phyloP scores from a whole-genome alignment of 306 rosid species.

The Sechiopsis laciniata region DNA sequence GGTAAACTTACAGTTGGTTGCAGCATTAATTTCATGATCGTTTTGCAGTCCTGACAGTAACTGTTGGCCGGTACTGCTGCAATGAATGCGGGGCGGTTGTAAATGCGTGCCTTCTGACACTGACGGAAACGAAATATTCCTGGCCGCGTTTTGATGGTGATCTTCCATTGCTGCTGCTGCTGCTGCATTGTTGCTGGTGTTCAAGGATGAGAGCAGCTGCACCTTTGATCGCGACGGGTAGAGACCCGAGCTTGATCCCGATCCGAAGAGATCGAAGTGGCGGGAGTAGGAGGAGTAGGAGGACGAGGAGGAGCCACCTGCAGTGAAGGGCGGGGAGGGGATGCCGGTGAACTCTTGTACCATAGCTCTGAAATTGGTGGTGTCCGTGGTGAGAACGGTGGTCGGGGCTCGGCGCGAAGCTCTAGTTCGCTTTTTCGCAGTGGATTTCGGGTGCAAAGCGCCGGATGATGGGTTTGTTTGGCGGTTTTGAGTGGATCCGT shows the following conservation, averaged over 20 bases:
- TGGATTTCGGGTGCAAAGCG: conserved; percentile 23
- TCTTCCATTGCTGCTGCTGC: conserved; percentile 27
- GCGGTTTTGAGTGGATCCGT: neutral
- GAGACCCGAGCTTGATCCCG: conserved; percentile 19
- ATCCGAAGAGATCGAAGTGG: conserved; percentile 59
- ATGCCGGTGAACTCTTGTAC: conserved; percentile 95
- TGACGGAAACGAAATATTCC: neutral
- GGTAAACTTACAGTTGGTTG: conserved; percentile 37
- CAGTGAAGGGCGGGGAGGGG: conserved; percentile 78
- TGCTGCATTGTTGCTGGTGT: conserved; percentile 27
- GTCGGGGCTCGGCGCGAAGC: conserved; percentile 91
- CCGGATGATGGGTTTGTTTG: neutral
- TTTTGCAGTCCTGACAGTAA: conserved; percentile 2
- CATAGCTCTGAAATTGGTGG: conserved; percentile 89
- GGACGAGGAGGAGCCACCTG: conserved; percentile 22
- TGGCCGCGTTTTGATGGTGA: neutral
- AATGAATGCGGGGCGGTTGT: neutral
- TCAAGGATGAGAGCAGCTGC: conserved; percentile 30
- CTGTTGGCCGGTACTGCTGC: neutral
- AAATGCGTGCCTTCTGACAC: neutral
- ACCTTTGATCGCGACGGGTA: conserved; percentile 59
- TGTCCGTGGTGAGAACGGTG: conserved; percentile 84
- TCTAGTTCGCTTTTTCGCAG: conserved; percentile 72
- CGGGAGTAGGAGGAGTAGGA: conserved; percentile 42
- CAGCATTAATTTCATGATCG: neutral